These are phyloP conservation scores for Elsinoe australis DNA, from an alignment of 2,329 filamentous ascomycete genomes.

Conservation along the genomic window DNA sequence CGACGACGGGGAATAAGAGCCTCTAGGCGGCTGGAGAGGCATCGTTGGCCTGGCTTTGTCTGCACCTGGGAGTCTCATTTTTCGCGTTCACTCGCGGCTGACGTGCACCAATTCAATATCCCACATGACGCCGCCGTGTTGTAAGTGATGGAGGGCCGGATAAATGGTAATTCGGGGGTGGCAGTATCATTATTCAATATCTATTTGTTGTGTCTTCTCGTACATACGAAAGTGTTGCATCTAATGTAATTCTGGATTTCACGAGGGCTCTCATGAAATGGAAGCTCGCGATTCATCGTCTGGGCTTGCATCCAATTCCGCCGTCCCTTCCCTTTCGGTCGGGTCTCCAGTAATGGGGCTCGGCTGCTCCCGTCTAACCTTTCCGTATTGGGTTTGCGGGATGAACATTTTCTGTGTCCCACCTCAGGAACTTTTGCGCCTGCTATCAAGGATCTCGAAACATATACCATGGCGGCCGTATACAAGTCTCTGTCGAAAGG, in stretches of 20 bases:
- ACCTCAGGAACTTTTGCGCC: slow-evolving; percentile 2
- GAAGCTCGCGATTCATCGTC: slow-evolving; percentile 8
- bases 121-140: not conserved
- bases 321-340: not conserved
- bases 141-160: too few species aligned
- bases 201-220: too few species aligned
- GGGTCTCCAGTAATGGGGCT: not conserved
- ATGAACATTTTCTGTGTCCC: slow-evolving; percentile 1
- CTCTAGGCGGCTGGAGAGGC: slow-evolving; percentile 13
- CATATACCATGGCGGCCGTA: slow-evolving; percentile 44
- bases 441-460: not conserved
- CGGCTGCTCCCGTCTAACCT: not conserved
- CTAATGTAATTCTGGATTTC: not conserved
- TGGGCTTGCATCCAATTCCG: slow-evolving; percentile 6
- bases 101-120: slow-evolving; percentile 6
- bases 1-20: slow-evolving; percentile 10
- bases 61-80: slow-evolving; percentile 15
- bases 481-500: slow-evolving; percentile 48
- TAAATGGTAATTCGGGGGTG: too few species aligned
- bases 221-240: too few species aligned
- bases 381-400: slow-evolving; percentile 1
- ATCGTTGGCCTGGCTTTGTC: slow-evolving; percentile 16
- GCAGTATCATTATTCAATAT: too few species aligned
- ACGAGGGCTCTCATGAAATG: slow-evolving; percentile 2
- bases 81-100: slow-evolving; percentile 15